Evolutionary conservation across 257 asterid genomes (phyloP), one percentile per base, ranked within the genome.

Genomic region (Paraleonurus japonicus): DNA sequence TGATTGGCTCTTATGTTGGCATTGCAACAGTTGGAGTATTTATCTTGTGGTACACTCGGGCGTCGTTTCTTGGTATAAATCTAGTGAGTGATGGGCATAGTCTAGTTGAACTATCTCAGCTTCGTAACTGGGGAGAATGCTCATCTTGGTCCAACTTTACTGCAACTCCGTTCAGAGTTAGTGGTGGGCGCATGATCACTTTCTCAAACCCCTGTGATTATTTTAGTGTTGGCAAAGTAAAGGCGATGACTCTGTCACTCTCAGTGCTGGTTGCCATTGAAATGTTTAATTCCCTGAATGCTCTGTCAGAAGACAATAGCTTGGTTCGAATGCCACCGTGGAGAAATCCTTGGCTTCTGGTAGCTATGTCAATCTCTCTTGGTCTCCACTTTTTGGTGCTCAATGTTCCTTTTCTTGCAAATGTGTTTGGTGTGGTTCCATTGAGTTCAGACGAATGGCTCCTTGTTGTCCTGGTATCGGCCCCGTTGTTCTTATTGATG

Each of bases 101-200:
- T 0, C 89, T 90, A 6, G 84, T 90, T n/a, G 80, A 81, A 47
- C 84, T 90, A 20, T 87, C 95, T 50, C 90, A 88, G 82, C 97
- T 92, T 51, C 95, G 92, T 37, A 82, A 84, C 85, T 92, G 98
- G 98, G 95, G 98, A 43, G 88, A 85, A 43, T 92, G 98, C 84
- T 71, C 90, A 24, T 73, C 90, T 0, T 92, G 98, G 98, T 54
- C 86, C 13, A 84, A 88, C 72, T 90, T 90, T 72, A 87, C 86
- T 1, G 90, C 80, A 20, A 72, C 95, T 57, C 95, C 97, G 3
- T 90, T 88, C 85, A 85, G 79, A 1, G 91, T 64, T 10, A 35
- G 65, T 63, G 71, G 71, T 16, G 77, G 77, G 1, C 45, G 30
- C 12, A 5, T 28, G 55, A 37, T 63, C 48, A 30, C 65, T 11